Conservation (phyloP, 1,284 basidiomycete genomes). For the Trichosporon asahii region DNA sequence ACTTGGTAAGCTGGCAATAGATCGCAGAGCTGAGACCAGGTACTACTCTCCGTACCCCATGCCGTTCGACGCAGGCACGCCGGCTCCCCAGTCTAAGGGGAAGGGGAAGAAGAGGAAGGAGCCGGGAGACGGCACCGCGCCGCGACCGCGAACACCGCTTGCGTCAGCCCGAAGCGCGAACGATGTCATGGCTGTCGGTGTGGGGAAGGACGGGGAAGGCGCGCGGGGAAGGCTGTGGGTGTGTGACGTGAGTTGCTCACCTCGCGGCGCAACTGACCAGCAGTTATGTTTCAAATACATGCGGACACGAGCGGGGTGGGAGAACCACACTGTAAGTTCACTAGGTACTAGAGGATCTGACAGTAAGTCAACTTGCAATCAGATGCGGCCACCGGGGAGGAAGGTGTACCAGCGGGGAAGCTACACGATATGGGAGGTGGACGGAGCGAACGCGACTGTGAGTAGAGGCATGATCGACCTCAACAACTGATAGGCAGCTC, state of each 20-base stretch:
- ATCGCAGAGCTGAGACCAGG: conserved; percentile 53
- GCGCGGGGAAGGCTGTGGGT: conserved; percentile 47
- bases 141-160: not conserved
- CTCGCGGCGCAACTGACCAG: conserved; percentile 2
- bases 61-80: conserved; percentile 29
- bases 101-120: conserved; percentile 21
- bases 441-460: conserved; percentile 80
- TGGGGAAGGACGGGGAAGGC: conserved; percentile 56
- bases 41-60: conserved; percentile 85
- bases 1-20: conserved; percentile 42
- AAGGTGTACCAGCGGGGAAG: conserved; percentile 88
- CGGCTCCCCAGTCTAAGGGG: not conserved
- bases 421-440: conserved; percentile 92
- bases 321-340: conserved; percentile 65
- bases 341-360: not conserved
- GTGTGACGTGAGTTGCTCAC: conserved; percentile 43
- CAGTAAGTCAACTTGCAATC: conserved; percentile 65
- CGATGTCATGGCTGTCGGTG: conserved; percentile 64
- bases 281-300: conserved; percentile 94
- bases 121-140: not conserved
- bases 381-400: conserved; percentile 75
- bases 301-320: conserved; percentile 67
- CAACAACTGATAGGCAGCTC: conserved; percentile 57
- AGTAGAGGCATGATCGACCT: conserved; percentile 23
- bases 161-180: conserved; percentile 56